Conservation (phyloP, 1,139 yeast species). For the Taiozyma onychis region DNA sequence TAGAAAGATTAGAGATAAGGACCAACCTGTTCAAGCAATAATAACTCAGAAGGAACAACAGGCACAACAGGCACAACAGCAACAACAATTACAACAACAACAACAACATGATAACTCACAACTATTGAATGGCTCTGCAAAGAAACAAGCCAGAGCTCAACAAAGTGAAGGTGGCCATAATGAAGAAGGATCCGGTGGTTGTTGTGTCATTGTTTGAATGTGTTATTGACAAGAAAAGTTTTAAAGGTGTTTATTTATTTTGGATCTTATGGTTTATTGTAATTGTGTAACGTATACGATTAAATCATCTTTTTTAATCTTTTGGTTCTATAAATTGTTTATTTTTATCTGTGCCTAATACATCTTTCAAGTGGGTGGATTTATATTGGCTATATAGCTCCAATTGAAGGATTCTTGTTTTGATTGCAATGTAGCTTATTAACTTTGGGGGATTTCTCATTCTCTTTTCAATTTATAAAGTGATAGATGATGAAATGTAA, state of each 20-base stretch:
- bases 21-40: conserved; percentile 10
- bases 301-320: not conserved
- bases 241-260: not conserved
- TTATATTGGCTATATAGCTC: not conserved
- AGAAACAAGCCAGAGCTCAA: not conserved
- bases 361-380: not conserved
- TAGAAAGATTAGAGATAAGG: conserved; percentile 49
- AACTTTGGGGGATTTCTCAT: too few species aligned
- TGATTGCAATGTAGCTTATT: too few species aligned
- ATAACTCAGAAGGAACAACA: not conserved
- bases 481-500: conserved; percentile 88
- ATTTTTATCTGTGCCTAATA: not conserved
- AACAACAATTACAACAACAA: conserved; percentile 13
- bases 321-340: not conserved
- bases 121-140: not conserved
- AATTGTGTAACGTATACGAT: not conserved
- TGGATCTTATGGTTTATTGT: not conserved
- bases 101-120: not conserved
- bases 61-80: conserved; percentile 1
- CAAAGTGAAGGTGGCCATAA: conserved; percentile 2
- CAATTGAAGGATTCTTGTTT: not conserved
- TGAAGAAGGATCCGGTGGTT: conserved; percentile 22
- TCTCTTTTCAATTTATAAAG: conserved; percentile 61
- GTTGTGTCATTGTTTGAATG: conserved; percentile 23
- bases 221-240: not conserved